Evolutionary conservation across 768 basidiomycete species (phyloP).

Genomic region (Basidioascus undulatus): DNA sequence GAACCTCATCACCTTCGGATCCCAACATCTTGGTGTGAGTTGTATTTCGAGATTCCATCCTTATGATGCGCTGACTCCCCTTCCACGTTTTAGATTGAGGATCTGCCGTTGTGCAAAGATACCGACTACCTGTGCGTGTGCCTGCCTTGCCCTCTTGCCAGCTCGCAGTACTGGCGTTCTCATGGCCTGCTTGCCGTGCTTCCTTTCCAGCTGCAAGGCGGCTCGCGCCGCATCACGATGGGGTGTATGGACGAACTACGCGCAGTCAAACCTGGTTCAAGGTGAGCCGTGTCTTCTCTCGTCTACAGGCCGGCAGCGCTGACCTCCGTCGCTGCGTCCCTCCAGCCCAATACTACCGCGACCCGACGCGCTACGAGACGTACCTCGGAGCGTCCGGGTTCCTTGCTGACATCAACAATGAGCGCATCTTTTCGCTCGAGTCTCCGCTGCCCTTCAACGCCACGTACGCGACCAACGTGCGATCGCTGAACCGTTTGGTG

Average conservation of each 20-base stretch:
- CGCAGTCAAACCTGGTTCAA: background rate
- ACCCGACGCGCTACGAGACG: constrained; percentile 31
- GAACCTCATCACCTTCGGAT: constrained; percentile 69
- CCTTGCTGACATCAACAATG: constrained; percentile 56
- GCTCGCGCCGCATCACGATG: background rate
- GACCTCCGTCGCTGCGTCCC: background rate
- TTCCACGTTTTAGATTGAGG: constrained; percentile 12
- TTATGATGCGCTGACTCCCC: background rate
- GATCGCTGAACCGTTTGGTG: constrained; percentile 38
- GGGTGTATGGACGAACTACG: background rate
- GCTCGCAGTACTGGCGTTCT: background rate
- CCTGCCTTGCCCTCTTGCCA: background rate
- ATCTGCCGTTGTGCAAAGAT: constrained; percentile 38
- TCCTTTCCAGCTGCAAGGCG: background rate
- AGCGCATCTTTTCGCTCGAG: constrained; percentile 29
- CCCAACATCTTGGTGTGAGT: constrained; percentile 66
- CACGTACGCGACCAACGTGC: constrained; percentile 36
- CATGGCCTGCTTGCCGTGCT: background rate
- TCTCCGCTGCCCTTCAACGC: constrained; percentile 22
- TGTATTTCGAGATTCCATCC: too few relatives aligned
- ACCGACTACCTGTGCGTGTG: constrained; percentile 37
- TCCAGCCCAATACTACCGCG: constrained; percentile 70
- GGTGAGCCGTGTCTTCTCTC: background rate
- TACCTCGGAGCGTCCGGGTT: constrained; percentile 43
- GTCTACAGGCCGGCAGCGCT: background rate